These are phyloP conservation scores for Chaetomiaceae sp. DNA, from an alignment of 2,329 filamentous ascomycete genomes.

Conservation along the genomic window DNA sequence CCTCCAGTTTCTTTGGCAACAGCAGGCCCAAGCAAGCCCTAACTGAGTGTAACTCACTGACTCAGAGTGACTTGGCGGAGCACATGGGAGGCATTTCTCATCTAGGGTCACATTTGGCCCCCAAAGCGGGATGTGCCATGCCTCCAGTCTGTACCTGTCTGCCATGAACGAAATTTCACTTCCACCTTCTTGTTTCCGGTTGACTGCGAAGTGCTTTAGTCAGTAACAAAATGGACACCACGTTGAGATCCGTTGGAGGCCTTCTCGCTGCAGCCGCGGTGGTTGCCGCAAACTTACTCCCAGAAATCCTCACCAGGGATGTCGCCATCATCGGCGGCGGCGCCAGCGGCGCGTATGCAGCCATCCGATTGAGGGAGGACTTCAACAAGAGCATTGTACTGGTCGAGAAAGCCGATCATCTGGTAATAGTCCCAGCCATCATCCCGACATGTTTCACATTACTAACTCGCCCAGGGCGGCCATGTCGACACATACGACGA, in stretches of 20 bases:
- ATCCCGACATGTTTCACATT: too few species aligned
- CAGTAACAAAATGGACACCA: not conserved
- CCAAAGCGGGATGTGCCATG: too few species aligned
- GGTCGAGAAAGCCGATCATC: conserved; percentile 33
- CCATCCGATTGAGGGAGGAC: conserved; percentile 35
- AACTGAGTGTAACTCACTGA: too few species aligned
- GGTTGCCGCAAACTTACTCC: not conserved
- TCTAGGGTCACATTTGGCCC: too few species aligned
- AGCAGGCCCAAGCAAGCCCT: too few species aligned
- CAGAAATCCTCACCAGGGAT: conserved; percentile 21
- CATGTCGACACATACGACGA: conserved; percentile 46
- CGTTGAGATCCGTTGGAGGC: not conserved
- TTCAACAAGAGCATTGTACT: conserved; percentile 32
- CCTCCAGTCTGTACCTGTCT: too few species aligned
- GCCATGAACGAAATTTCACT: too few species aligned
- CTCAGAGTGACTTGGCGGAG: too few species aligned
- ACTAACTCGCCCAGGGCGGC: conserved; percentile 38
- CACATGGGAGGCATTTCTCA: too few species aligned
- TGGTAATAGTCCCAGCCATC: conserved; percentile 30
- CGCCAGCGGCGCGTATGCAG: conserved; percentile 36
- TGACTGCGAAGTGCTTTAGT: not conserved
- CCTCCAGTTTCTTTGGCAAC: too few species aligned
- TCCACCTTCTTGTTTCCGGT: not conserved
- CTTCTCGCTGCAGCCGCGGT: conserved; percentile 8
- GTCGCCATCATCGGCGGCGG: conserved; percentile 37